These are phyloP conservation scores for Curvularia sp. DNA, from an alignment of 2,329 filamentous ascomycete genomes.

Conservation along the genomic window DNA sequence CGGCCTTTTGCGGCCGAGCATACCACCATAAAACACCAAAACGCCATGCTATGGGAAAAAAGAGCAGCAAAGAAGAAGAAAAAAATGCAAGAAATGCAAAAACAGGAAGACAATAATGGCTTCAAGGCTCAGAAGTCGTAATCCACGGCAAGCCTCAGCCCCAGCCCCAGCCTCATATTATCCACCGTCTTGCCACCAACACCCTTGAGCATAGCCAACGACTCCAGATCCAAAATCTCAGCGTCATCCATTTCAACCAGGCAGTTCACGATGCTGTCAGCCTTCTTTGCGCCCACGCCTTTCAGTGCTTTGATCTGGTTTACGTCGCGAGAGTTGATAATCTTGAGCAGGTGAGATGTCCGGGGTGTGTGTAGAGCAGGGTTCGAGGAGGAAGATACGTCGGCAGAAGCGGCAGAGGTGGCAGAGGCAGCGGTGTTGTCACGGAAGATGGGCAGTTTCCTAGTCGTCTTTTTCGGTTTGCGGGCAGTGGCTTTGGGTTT, in stretches of 20 bases:
- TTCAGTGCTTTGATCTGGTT: conserved; percentile 70
- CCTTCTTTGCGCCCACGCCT: conserved; percentile 77
- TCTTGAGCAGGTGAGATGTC: conserved; percentile 68
- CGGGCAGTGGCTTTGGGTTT: conserved; percentile 37
- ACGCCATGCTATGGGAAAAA: conserved; percentile 31
- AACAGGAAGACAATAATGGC: background rate
- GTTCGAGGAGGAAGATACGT: background rate
- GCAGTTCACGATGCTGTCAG: conserved; percentile 61
- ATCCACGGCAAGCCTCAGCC: conserved; percentile 35
- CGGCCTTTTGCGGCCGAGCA: background rate
- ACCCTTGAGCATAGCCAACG: conserved; percentile 57
- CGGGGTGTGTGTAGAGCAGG: conserved; percentile 59
- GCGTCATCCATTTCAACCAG: conserved; percentile 57
- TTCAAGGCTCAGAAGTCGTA: conserved; percentile 34
- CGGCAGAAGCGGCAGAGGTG: background rate
- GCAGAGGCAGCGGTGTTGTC: conserved; percentile 30
- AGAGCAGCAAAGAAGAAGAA: conserved; percentile 10
- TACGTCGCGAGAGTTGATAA: conserved; percentile 76
- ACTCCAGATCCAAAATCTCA: conserved; percentile 52
- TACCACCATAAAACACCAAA: conserved; percentile 15
- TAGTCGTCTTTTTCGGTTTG: conserved; percentile 42
- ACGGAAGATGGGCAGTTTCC: conserved; percentile 51
- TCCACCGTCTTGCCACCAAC: conserved; percentile 60
- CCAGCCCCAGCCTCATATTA: conserved; percentile 57
- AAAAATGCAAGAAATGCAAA: background rate